Conservation (phyloP, 2,329 filamentous ascomycete genomes). For the Fusarium camptoceras region DNA sequence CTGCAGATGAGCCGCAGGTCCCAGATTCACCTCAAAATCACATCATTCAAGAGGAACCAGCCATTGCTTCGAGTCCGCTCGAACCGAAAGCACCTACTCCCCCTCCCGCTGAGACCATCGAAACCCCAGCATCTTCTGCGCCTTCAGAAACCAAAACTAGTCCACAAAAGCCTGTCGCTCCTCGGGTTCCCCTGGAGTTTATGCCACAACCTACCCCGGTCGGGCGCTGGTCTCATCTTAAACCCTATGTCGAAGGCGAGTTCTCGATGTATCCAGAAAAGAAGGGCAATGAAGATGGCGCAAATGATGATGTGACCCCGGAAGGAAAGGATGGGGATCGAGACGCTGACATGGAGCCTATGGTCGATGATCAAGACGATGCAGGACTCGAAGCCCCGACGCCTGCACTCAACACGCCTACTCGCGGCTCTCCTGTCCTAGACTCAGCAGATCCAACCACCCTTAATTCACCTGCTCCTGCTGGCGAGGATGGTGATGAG, state of each 20-base stretch:
- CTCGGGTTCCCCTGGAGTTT: constrained; percentile 21
- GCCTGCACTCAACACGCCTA: constrained; percentile 54
- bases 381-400: constrained; percentile 51
- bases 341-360: constrained; percentile 49
- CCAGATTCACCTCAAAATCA: constrained; percentile 27
- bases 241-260: constrained; percentile 56
- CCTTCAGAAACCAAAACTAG: constrained; percentile 40
- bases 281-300: constrained; percentile 50
- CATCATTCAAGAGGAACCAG: constrained; percentile 24
- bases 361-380: constrained; percentile 51
- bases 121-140: constrained; percentile 33
- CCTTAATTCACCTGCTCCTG: constrained; percentile 54
- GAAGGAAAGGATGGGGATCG: constrained; percentile 50
- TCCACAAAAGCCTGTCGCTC: constrained; percentile 32
- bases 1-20: constrained; percentile 7
- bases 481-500: constrained; percentile 53
- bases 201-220: constrained; percentile 48
- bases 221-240: constrained; percentile 55
- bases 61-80: constrained; percentile 28
- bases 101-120: constrained; percentile 31
- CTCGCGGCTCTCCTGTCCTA: constrained; percentile 53
- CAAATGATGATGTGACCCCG: constrained; percentile 47
- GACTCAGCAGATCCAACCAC: constrained; percentile 55
- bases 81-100: constrained; percentile 38
- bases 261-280: constrained; percentile 56